Conservation (phyloP, 257 asterid species). For the Gentiana straminea region DNA sequence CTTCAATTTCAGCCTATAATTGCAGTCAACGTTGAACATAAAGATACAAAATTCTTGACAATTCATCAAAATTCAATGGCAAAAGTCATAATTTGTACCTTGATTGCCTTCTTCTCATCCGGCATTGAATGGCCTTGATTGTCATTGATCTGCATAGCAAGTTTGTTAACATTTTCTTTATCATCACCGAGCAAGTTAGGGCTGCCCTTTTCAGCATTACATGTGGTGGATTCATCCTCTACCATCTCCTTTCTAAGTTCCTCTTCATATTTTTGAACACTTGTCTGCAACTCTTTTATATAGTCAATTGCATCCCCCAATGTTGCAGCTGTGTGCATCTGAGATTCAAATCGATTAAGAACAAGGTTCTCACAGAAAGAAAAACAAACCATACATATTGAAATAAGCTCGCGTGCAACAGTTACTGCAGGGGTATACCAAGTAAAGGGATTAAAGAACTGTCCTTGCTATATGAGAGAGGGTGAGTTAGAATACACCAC, state of each 20-base stretch:
- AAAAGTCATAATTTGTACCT: constrained; percentile 17
- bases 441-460: neutral
- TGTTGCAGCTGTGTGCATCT: constrained; percentile 70
- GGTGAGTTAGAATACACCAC: too few relatives aligned
- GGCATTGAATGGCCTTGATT: constrained; percentile 2
- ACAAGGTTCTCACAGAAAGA: neutral
- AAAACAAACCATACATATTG: neutral
- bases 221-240: constrained; percentile 18
- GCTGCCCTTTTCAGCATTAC: constrained; percentile 10
- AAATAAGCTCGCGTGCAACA: too few relatives aligned
- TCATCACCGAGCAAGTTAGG: constrained; percentile 11
- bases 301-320: constrained; percentile 62
- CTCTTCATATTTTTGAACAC: constrained; percentile 18
- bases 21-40: neutral
- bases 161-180: constrained; percentile 3
- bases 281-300: constrained; percentile 43
- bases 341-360: neutral
- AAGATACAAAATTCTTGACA: neutral
- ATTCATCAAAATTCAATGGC: too few relatives aligned
- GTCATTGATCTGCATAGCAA: constrained; percentile 1
- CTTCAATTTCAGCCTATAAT: constrained; percentile 49
- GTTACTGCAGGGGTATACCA: neutral
- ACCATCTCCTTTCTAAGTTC: constrained; percentile 32
- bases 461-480: neutral
- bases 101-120: constrained; percentile 20